These are phyloP conservation scores for Hypoxylon rubiginosum DNA, from an alignment of 2,329 filamentous ascomycete genomes.

Conservation along the genomic window DNA sequence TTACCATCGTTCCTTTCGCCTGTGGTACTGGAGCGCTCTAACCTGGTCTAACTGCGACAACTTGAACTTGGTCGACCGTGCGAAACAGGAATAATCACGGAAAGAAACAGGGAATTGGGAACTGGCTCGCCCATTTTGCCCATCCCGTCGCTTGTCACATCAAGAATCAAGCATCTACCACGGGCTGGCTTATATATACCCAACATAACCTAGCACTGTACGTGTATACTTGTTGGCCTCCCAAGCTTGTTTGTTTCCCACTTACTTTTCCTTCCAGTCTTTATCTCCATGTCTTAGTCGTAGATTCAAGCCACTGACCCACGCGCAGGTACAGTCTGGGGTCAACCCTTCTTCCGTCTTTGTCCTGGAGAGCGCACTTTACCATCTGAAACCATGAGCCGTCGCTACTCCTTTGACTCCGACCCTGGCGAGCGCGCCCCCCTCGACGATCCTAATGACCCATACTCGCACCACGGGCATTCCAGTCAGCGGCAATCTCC, in stretches of 20 bases:
- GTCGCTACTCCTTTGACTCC: conserved; percentile 50
- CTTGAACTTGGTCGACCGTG: background rate
- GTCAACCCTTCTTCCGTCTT: conserved; percentile 14
- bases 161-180: background rate
- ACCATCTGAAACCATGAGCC: conserved; percentile 46
- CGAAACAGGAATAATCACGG: background rate
- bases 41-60: background rate
- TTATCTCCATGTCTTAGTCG: background rate
- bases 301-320: conserved; percentile 12
- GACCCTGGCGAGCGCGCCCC: conserved; percentile 49
- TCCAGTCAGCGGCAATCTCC: conserved; percentile 29
- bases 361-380: conserved; percentile 19
- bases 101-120: background rate
- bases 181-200: background rate
- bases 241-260: background rate
- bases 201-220: background rate
- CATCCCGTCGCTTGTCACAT: background rate
- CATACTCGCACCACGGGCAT: conserved; percentile 29
- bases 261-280: conserved; percentile 3
- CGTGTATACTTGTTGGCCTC: background rate
- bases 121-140: background rate
- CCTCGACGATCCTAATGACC: conserved; percentile 46
- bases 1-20: background rate
- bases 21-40: background rate
- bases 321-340: conserved; percentile 2